A percentile compares a stretch with the other conserved stretches of the same genome.
Evolutionary conservation across 2,329 filamentous ascomycete genomes (phyloP).

Genomic region (Thelonectria olida): DNA sequence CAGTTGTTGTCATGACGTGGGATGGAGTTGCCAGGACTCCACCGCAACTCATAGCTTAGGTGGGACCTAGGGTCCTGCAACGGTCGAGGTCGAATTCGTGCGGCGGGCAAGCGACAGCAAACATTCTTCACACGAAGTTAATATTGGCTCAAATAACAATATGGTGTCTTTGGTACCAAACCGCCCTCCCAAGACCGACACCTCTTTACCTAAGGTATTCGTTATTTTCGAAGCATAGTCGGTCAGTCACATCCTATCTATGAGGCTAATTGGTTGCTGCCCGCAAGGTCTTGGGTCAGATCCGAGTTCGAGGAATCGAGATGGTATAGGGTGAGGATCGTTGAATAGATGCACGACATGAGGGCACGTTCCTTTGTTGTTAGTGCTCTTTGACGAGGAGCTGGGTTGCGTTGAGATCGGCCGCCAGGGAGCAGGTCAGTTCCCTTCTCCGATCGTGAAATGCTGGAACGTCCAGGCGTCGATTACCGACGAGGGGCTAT

Average conservation of each 20-base stretch:
- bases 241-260: background rate
- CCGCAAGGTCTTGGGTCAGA: background rate
- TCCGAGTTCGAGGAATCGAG: background rate
- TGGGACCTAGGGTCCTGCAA: slow-evolving; percentile 28
- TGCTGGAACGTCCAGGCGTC: slow-evolving; percentile 14
- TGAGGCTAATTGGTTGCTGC: background rate
- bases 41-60: slow-evolving; percentile 15
- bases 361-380: slow-evolving; percentile 3
- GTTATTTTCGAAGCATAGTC: background rate
- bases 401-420: slow-evolving; percentile 29
- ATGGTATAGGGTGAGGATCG: background rate
- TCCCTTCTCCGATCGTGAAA: slow-evolving; percentile 29
- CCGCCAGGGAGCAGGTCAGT: slow-evolving; percentile 32
- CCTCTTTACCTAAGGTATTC: background rate
- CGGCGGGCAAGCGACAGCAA: slow-evolving; percentile 8
- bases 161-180: slow-evolving; percentile 1
- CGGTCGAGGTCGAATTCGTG: slow-evolving; percentile 22
- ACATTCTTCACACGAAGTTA: background rate
- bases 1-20: slow-evolving; percentile 19
- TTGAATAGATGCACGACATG: slow-evolving; percentile 7
- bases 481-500: slow-evolving; percentile 14
- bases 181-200: background rate
- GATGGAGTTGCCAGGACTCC: slow-evolving; percentile 14
- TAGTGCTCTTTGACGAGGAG: slow-evolving; percentile 10
- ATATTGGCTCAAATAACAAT: background rate